These are phyloP conservation scores for Symbiotaphrina buchneri DNA, from an alignment of 495 filamentous ascomycete genomes.

Conservation along the genomic window DNA sequence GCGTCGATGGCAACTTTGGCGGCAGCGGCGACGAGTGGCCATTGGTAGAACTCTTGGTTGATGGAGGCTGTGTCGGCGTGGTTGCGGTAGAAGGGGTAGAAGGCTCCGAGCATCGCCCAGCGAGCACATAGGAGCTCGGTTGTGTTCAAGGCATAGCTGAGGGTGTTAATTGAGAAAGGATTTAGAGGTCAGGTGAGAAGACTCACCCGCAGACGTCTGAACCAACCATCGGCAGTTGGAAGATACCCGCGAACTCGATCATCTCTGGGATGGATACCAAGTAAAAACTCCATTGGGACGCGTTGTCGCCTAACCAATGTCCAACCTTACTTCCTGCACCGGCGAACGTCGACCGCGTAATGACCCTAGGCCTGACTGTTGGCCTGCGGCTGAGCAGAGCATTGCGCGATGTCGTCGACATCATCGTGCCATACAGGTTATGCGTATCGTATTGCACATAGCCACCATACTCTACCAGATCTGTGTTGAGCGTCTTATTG, in stretches of 20 bases:
- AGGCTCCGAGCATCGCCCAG: conserved; percentile 66
- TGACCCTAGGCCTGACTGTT: conserved; percentile 44
- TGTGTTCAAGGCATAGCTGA: conserved; percentile 50
- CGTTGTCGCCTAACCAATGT: conserved; percentile 79
- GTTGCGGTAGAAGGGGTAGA: conserved; percentile 68
- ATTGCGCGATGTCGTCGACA: conserved; percentile 39
- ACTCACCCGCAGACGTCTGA: too few relatives aligned
- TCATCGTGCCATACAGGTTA: conserved; percentile 76
- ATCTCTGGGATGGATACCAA: conserved; percentile 41
- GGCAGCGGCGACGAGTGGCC: conserved; percentile 36
- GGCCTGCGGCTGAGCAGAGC: conserved; percentile 55
- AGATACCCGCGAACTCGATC: conserved; percentile 56
- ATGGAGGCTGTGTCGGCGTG: conserved; percentile 30
- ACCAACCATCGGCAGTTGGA: conserved; percentile 55
- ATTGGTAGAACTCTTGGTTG: conserved; percentile 62
- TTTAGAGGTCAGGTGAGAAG: background rate
- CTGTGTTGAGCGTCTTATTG: conserved; percentile 52
- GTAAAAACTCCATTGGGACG: conserved; percentile 52
- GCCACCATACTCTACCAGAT: conserved; percentile 51
- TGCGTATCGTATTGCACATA: conserved; percentile 59
- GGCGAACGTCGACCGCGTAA: conserved; percentile 68
- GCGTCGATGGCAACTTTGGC: conserved; percentile 51
- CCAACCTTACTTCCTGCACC: conserved; percentile 60
- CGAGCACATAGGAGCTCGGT: conserved; percentile 64
- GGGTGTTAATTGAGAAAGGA: conserved; percentile 66